Conservation (phyloP, 148 eudicot genomes). For the Polygonum aviculare region DNA sequence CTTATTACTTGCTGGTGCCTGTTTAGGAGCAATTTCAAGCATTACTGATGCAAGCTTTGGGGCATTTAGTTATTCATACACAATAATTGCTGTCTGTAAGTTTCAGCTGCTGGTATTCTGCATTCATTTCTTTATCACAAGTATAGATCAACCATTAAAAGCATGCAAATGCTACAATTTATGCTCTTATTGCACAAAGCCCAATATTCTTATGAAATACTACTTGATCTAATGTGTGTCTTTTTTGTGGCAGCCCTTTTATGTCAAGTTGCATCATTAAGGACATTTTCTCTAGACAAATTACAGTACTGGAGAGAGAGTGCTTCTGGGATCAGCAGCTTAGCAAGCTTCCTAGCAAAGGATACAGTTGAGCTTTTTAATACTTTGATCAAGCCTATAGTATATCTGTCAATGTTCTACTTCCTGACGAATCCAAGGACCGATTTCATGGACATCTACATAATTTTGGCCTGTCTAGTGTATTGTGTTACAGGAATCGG, state of each 20-base stretch:
- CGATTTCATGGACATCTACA: constrained; percentile 35
- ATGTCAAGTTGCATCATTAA: constrained; percentile 82
- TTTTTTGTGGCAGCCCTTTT: constrained; percentile 62
- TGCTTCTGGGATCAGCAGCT: constrained; percentile 90
- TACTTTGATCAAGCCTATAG: constrained; percentile 62
- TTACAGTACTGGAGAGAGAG: constrained; percentile 86
- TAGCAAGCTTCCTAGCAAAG: constrained; percentile 83
- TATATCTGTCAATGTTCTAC: constrained; percentile 85
- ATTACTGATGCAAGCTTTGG: constrained; percentile 37
- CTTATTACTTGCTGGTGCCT: constrained; percentile 48
- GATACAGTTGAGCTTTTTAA: constrained; percentile 79
- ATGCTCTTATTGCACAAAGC: not conserved
- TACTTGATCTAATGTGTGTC: not conserved
- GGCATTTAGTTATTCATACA: constrained; percentile 38
- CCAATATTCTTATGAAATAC: not conserved
- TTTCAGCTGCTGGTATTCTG: not conserved
- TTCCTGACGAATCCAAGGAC: constrained; percentile 88
- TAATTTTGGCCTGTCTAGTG: constrained; percentile 21
- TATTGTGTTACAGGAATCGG: constrained; percentile 96
- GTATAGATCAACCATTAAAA: not conserved
- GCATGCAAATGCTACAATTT: not conserved
- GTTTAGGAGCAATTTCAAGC: constrained; percentile 39
- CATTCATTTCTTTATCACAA: too few species aligned
- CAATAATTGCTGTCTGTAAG: constrained; percentile 53
- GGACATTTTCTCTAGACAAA: constrained; percentile 81